Evolutionary conservation across 2,329 filamentous ascomycete species (phyloP), one percentile per base, ranked within the genome.

Genomic region (Hypoxylon sp.): DNA sequence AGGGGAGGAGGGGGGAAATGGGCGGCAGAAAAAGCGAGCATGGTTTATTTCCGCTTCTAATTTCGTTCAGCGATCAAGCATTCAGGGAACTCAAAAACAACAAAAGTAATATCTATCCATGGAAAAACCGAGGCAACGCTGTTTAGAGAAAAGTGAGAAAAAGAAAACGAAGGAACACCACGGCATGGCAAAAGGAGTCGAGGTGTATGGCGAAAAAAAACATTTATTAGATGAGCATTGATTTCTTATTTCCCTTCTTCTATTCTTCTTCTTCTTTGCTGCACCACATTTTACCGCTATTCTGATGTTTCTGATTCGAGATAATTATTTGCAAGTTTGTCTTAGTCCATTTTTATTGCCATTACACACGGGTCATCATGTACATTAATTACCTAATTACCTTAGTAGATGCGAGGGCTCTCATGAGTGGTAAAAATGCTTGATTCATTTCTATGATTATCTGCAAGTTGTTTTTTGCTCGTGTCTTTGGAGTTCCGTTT

Each of bases 211-310:
- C 21, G 36, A 42, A 53, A 56, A 45, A 47, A 56, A n/a, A n/a
- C n/a, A n/a, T n/a, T n/a, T n/a, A n/a, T 43, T 55, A 58, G 51
- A 54, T 15, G 32, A 52, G 40, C 47, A 55, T 51, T 51, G 42
- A 45, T 51, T 51, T 55, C 36, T 32, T 32, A 17, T 20, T 13
- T 35, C 16, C n/a, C 29, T 21, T 34, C 29, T 29, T 32, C 13
- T 26, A 19, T 30, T 47, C 12, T 34, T 17, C 16, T n/a, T 20
- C 34, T 17, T 15, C 19, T 13, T 37, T 17, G 7, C 19, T 17
- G n/a, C n/a, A n/a, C n/a, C n/a, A n/a, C n/a, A n/a, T 40, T 23
- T 13, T 9, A 7, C 11, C 31, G 21, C 13, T 20, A 4, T n/a
- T 8, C 16, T 15, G n/a, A 9, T 20, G 3, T 17, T 27, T 37